Evolutionary conservation across 768 basidiomycete genomes (phyloP), one percentile per base, ranked within the genome.

Genomic region (Ephemerocybe angulata): DNA sequence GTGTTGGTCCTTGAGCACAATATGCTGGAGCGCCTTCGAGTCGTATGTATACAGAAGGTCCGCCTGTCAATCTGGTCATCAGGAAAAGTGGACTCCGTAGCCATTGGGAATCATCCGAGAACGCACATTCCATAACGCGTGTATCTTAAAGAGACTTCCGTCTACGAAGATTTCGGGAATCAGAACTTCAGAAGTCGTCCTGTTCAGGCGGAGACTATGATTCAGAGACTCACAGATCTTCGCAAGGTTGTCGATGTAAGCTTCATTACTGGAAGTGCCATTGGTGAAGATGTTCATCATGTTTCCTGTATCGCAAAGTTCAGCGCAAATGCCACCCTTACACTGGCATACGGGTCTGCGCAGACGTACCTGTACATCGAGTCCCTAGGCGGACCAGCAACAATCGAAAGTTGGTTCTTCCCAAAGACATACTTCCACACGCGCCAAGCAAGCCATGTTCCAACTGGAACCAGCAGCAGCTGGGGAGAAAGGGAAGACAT

Each of bases 11-110:
- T 79, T 80, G 31, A 79, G 63, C 3, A 77, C 42, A 50, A 81
- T 73, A 55, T 76, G 74, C 48, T 78, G 70, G 30, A 81, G 60
- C 0, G 76, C 79, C 31, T 67, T 70, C 0, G 79, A 73, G 54
- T 81, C 79, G 50, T 60, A 77, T 2, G 77, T 66, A 55, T 75
- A 76, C 4, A 81, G 62, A 24, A 64, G 2, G 3, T 41, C 31
- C 44, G 40, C 46, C 58, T 59, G 19, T 29, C 28, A 31, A 28
- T 19, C 5, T 21, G n/a, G 17, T 13, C n/a, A 44, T 21, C 42
- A 44, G n/a, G 4, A 8, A 5, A 13, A 1, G n/a, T n/a, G n/a
- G n/a, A n/a, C n/a, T 7, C 1, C 27, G 21, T 22, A 4, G 19
- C 17, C n/a, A n/a, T n/a, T n/a, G n/a, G n/a, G 40, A 13, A n/a